Conservation (phyloP, 345 rosid genomes). For the Theobroma cacao region DNA sequence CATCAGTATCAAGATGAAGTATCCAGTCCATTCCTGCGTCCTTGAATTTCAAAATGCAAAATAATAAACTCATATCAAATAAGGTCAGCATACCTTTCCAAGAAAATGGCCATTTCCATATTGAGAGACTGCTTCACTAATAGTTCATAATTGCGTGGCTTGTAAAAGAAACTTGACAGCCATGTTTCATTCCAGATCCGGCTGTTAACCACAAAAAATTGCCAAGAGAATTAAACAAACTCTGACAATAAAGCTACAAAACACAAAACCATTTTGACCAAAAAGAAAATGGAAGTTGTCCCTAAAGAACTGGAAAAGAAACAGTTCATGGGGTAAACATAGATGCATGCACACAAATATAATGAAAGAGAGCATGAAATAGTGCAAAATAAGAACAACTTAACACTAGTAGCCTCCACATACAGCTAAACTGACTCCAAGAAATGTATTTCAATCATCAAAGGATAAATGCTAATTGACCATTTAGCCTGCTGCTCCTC, state of each 20-base stretch:
- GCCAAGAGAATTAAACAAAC: not conserved
- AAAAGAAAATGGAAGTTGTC: not conserved
- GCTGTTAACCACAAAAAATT: constrained; percentile 36
- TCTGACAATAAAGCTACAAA: not conserved
- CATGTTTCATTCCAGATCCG: constrained; percentile 99
- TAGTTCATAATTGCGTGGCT: constrained; percentile 94
- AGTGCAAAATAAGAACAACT: not conserved
- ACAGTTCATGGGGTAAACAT: not conserved
- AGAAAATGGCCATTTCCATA: constrained; percentile 99
- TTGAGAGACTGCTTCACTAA: constrained; percentile 98
- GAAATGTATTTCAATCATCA: constrained; percentile 3
- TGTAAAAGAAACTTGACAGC: constrained; percentile 89
- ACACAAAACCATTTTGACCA: not conserved
- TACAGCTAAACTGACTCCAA: constrained; percentile 10
- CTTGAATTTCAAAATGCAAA: constrained; percentile 34
- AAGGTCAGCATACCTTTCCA: constrained; percentile 78
- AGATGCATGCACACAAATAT: not conserved
- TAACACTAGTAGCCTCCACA: constrained; percentile 1
- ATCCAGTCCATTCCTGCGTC: constrained; percentile 92
- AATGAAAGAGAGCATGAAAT: not conserved
- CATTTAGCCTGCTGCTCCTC: constrained; percentile 94
- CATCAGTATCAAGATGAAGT: constrained; percentile 94
- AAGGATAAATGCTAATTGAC: constrained; percentile 28
- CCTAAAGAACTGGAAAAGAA: not conserved
- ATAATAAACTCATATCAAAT: constrained; percentile 11